Percentiles rank a stretch among this genome's conserved stretches.
Evolutionary conservation across 768 basidiomycete genomes (phyloP).

Genomic region (Heimioporus sp.): DNA sequence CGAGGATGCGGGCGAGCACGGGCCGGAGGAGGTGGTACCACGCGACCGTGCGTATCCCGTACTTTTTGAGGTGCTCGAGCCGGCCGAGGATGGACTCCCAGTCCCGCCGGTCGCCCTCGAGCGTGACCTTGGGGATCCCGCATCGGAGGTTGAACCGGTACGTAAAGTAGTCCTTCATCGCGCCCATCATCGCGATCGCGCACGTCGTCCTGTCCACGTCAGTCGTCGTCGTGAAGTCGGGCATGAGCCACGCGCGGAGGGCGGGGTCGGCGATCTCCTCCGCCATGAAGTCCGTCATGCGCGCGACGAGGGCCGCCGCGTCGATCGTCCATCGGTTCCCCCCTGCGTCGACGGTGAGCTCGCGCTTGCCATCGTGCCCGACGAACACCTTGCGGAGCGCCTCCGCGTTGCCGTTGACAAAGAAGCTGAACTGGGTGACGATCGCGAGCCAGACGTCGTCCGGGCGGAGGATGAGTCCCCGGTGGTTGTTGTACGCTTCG

Average conservation of each 20-base stretch:
- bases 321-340: constrained; percentile 28
- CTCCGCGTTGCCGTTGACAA: constrained; percentile 38
- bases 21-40: constrained; percentile 43
- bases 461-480: constrained; percentile 41
- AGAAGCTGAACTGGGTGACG: constrained; percentile 38
- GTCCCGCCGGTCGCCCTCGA: constrained; percentile 41
- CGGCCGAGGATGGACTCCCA: constrained; percentile 36
- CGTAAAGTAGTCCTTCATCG: constrained; percentile 40
- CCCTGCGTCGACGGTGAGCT: constrained; percentile 23
- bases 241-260: constrained; percentile 41
- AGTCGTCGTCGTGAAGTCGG: constrained; percentile 46
- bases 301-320: constrained; percentile 27
- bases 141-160: constrained; percentile 33
- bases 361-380: constrained; percentile 21
- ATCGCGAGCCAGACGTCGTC: constrained; percentile 47
- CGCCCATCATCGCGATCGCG: constrained; percentile 43
- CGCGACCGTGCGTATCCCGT: constrained; percentile 34
- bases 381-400: constrained; percentile 33
- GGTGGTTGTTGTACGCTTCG: constrained; percentile 35
- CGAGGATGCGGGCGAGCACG: constrained; percentile 36
- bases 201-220: constrained; percentile 35
- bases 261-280: constrained; percentile 20
- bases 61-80: constrained; percentile 38
- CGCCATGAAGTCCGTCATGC: constrained; percentile 22
- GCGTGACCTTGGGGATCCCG: constrained; percentile 45